Evolutionary conservation across 768 basidiomycete genomes (phyloP), one percentile per base, ranked within the genome.

Genomic region (Erythrobasidium yunnanense): DNA sequence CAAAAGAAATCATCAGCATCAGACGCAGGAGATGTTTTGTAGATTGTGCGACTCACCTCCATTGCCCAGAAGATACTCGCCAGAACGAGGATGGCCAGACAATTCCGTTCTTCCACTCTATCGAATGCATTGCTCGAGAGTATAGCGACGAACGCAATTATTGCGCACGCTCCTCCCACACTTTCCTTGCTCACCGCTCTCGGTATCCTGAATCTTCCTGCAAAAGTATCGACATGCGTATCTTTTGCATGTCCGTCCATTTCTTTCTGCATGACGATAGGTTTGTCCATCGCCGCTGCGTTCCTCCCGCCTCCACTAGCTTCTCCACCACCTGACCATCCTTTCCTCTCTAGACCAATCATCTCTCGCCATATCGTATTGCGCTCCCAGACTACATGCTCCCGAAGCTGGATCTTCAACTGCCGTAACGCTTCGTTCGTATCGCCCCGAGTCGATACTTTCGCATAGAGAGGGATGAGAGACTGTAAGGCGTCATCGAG

Each of bases 311-410:
- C 27, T 50, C 32, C 45, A 7, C 1, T 15, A 42, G 46, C 54
- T 4, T 20, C 17, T 0, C 57, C n/a, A 0, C 29, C 38, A 27
- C 55, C 46, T 0, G 56, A 72, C 78, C 75, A 76, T 73, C 71
- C 75, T 69, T 32, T 74, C 27, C 73, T 30, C 66, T 72, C 70
- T 27, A 74, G 70, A 1, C 84, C 85, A 66, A 95, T 87, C 90
- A 95, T 92, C 76, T 89, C 86, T 25, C 90, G 81, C 95, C 95
- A 99, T 13, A 97, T 86, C 0, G 95, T 99, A 73, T 97, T 91
- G 32, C 95, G 83, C 73, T 97, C 93, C 85, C 92, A 93, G 2
- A 93, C 92, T 68, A 93, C 87, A 69, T 77, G 68, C 63, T 73
- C 67, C n/a, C 68, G 55, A 1, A 70, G 55, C 38, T 73, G 84